Conservation (phyloP, 2,329 filamentous ascomycete genomes). For the Epichloe sylvatica region DNA sequence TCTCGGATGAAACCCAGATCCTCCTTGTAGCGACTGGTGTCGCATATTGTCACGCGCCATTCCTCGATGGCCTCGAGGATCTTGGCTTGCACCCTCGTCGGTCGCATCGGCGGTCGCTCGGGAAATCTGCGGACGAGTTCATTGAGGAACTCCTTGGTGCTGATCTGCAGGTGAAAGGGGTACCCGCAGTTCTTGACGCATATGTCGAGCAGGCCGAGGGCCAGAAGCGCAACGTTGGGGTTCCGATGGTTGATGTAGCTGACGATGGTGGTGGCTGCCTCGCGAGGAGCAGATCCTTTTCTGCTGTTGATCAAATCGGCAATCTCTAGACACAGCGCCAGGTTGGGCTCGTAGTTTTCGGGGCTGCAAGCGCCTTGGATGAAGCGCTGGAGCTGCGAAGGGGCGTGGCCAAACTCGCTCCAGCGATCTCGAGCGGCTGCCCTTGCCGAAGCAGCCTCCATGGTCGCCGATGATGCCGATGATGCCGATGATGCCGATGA, state of each 20-base stretch:
- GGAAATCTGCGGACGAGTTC: slow-evolving; percentile 93
- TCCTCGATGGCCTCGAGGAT: slow-evolving; percentile 96
- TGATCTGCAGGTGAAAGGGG: slow-evolving; percentile 95
- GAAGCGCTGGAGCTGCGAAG: slow-evolving; percentile 84
- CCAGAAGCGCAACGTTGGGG: slow-evolving; percentile 82
- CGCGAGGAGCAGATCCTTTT: slow-evolving; percentile 88
- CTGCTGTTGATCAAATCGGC: slow-evolving; percentile 93
- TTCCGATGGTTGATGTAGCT: slow-evolving; percentile 95
- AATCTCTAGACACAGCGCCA: slow-evolving; percentile 92
- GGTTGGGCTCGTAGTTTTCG: slow-evolving; percentile 94
- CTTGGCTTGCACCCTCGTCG: slow-evolving; percentile 76
- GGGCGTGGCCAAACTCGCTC: slow-evolving; percentile 60
- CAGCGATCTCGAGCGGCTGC: slow-evolving; percentile 94
- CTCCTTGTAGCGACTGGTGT: slow-evolving; percentile 94
- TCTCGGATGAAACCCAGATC: slow-evolving; percentile 92
- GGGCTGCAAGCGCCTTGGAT: slow-evolving; percentile 94
- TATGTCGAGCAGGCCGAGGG: slow-evolving; percentile 86
- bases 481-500: too few species aligned
- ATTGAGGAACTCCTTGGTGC: slow-evolving; percentile 97
- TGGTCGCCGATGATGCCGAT: slow-evolving; percentile 20
- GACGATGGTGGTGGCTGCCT: slow-evolving; percentile 86
- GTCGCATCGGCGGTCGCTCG: slow-evolving; percentile 75
- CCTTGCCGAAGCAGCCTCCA: slow-evolving; percentile 93
- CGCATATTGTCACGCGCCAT: slow-evolving; percentile 96
- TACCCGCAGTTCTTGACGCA: slow-evolving; percentile 99